Base-by-base conservation (phyloP, 345 rosid genomes). In the Erysimum cheiranthoides region DNA sequence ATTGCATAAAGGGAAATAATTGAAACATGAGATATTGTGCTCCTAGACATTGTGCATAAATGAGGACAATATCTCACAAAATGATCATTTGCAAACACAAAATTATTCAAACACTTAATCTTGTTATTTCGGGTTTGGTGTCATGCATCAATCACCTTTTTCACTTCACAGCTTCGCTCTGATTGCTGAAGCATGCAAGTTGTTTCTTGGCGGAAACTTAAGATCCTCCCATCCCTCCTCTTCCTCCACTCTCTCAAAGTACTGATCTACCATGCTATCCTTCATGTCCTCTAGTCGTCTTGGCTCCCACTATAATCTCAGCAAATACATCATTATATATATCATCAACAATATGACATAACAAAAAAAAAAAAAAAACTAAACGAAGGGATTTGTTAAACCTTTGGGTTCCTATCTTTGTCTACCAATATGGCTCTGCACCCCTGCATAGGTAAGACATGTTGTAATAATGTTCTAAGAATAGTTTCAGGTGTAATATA, bases 351-450 rank as follows among this genome's bases (percentile, higher is more conserved):
- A 8, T 34, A 49, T 45, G 59, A 59, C 38, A 35, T 47, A 59
- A n/a, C 27, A n/a, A 71, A 4, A 49, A 25, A 61, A 4, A 61
- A 4, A 38, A n/a, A 61, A 4, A 21, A 21, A 38, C 4, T 5
- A 61, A 9, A n/a, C 13, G 12, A 36, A 28, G 7, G 71, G 31
- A 9, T 18, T 39, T 52, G 56, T 54, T 40, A 25, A 47, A 90
- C 97, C 96, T 88, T 87, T 11, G 94, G 94, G 56, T 87, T 92
- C 84, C 47, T 88, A 80, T 87, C 97, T 80, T 92, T 92, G 59
- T 90, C 97, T 66, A 87, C 27, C 71, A 92, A 85, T 54, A 90
- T 80, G 67, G 98, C 93, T 82, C 98, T 86, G 82, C 90, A 86
- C 66, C 98, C 98, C 98, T 93, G 86, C 75, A 80, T 49, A 36